Base-by-base conservation (phyloP, 164 flowering plant genomes). In the Malania oleifera region DNA sequence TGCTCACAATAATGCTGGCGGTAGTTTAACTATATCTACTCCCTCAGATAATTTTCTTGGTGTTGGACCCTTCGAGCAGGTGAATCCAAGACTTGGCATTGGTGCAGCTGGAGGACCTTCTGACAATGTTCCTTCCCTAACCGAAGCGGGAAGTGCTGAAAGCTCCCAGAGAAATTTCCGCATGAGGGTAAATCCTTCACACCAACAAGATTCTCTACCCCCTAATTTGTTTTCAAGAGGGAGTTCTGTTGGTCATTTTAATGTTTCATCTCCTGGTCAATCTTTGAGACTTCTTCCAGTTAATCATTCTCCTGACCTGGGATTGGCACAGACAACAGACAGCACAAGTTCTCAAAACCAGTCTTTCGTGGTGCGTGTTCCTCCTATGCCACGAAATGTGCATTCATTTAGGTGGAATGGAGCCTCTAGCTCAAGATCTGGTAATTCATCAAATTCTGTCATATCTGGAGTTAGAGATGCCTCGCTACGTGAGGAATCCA, bases 151-250 rank as follows among this genome's bases (percentile, higher is more conserved):
- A 40, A 67, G 27, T 35, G 50, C 66, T 25, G 73, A 69, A 35
- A 70, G 51, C 41, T 65, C 77, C 39, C 75, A 60, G 0, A 77
- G 82, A 50, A 82, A 74, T 59, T 63, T 56, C 29, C 70, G 82
- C 10, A 1, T 77, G 65, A 72, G 84, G 61, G 57, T 74, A 25
- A 77, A 62, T 67, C 57, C 77, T 31, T 64, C 80, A 59, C 59
- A 24, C 35, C 77, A 64, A 26, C 80, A 68, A 69, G 66, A 59
- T 59, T 59, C 73, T 46, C 19, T 55, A 3, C 60, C 66, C 29
- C 46, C 55, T 50, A 25, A 51, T 64, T 15, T 62, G 41, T 71
- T 66, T 40, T 55, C 75, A 5, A 17, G 67, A 13, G 74, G 61
- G 9, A 56, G 55, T 48, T 50, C 51, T 49, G 58, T 40, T 62